Evolutionary conservation across 345 rosid genomes (phyloP).

Genomic region (Salix exigua): DNA sequence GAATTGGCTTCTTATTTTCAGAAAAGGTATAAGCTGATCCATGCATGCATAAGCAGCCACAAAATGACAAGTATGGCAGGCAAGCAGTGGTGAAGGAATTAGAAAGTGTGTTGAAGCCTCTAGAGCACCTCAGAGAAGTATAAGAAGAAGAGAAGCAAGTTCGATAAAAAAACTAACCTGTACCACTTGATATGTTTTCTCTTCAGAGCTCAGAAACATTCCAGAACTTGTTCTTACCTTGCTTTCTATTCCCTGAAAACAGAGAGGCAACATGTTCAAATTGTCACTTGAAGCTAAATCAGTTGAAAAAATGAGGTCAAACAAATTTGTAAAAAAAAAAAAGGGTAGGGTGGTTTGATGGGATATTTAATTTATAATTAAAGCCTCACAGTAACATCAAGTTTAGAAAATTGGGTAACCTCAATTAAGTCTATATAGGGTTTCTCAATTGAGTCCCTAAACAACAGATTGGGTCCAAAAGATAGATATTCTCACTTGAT

Average conservation of each 20-base stretch:
- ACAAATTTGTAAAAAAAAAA: neutral
- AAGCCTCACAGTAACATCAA: neutral
- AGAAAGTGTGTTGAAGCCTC: neutral
- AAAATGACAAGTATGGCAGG: neutral
- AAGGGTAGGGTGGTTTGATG: neutral
- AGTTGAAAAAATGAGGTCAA: neutral
- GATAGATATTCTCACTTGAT: neutral
- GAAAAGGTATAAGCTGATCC: neutral
- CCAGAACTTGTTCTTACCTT: conserved; percentile 95
- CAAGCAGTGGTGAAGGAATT: neutral
- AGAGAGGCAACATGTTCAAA: conserved; percentile 1
- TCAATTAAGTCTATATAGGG: neutral
- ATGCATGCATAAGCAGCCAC: neutral
- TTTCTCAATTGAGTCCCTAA: neutral
- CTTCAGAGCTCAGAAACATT: conserved; percentile 72
- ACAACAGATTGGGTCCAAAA: neutral
- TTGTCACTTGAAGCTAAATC: neutral
- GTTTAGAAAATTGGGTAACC: neutral
- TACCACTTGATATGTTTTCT: conserved; percentile 73
- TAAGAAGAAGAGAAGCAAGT: conserved; percentile 9
- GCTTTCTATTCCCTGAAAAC: conserved; percentile 76
- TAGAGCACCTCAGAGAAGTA: conserved; percentile 6
- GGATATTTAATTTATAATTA: neutral
- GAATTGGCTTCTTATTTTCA: neutral
- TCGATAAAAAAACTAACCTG: conserved; percentile 43